Base-by-base conservation (phyloP, 2,329 filamentous ascomycete species). In the Erysiphe pulchra region DNA sequence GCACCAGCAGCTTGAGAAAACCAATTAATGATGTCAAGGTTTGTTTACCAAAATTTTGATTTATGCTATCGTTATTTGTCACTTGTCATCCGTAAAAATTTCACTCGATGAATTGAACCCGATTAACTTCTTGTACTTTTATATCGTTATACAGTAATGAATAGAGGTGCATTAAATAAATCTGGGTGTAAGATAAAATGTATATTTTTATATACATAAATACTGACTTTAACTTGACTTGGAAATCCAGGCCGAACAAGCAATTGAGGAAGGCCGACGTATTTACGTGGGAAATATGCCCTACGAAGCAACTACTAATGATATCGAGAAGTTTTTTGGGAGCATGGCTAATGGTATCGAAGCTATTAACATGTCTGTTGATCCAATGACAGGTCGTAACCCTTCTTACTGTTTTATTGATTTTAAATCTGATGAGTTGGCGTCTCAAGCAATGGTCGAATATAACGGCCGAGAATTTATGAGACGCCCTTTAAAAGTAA, bases 321-420 rank as follows among this genome's bases (percentile, higher is more conserved):
- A 72, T 55, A 62, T 71, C 40, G 60, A 65, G 52, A 55, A 56
- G 11, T 55, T 71, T 36, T 69, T 72, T 54, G 55, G 57, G 18
- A 59, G 61, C 18, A 55, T 59, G 18, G 59, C 61, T 47, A 49
- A 55, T 47, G 56, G 62, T 54, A 66, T 64, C 50, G 65, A 69
- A 51, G 69, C 71, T 42, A 70, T 82, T 50, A 73, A 78, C 56
- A 77, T 83, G 53, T 75, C 75, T 0, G 67, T 78, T 45, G 77
- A 83, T 53, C 70, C 75, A 1, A 72, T 78, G 57, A 77, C 70
- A 30, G 71, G 69, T 37, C 66, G 77, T 40, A 83, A 82, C 56
- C 77, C 77, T 0, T 77, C 75, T 34, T 82, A 81, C 61, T 83
- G 77, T 62, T 83, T 84, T 53, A 71, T 82, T 41, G 77, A 83